Conservation (phyloP, 129 eudicot genomes). For the Ambrosia artemisiifolia region DNA sequence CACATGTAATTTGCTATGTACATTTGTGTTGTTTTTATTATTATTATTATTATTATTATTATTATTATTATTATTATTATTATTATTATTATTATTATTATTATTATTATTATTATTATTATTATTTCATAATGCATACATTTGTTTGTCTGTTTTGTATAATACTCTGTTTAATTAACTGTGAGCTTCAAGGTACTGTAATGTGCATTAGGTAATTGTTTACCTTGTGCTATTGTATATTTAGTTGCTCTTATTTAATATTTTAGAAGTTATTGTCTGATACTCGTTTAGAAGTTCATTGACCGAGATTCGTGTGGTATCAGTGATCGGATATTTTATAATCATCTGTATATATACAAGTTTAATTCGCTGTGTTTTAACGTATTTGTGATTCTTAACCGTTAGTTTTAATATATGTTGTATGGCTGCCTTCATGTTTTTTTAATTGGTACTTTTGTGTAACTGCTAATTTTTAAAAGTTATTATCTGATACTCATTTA, state of each 20-base stretch:
- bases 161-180: not conserved
- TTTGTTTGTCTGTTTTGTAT: not conserved
- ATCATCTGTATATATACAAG: conserved; percentile 61
- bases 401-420: not conserved
- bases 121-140: not conserved
- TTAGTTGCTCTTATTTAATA: not conserved
- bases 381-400: not conserved
- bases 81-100: too few species aligned
- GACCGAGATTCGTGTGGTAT: conserved; percentile 78
- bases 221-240: not conserved
- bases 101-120: too few species aligned
- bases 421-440: not conserved
- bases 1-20: conserved; percentile 2
- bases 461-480: too few species aligned
- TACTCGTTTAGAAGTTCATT: conserved; percentile 79
- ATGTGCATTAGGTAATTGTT: not conserved
- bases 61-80: too few species aligned
- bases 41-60: too few species aligned
- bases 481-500: too few species aligned
- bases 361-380: conserved; percentile 1
- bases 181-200: conserved; percentile 21
- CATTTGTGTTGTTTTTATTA: too few species aligned
- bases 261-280: conserved; percentile 10
- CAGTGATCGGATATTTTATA: conserved; percentile 80
- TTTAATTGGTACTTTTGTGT: too few species aligned